A percentile compares a stretch with the other conserved stretches of the same genome.
Conservation (phyloP, 1,284 basidiomycete genomes). For the Ceratobasidium theobromae region DNA sequence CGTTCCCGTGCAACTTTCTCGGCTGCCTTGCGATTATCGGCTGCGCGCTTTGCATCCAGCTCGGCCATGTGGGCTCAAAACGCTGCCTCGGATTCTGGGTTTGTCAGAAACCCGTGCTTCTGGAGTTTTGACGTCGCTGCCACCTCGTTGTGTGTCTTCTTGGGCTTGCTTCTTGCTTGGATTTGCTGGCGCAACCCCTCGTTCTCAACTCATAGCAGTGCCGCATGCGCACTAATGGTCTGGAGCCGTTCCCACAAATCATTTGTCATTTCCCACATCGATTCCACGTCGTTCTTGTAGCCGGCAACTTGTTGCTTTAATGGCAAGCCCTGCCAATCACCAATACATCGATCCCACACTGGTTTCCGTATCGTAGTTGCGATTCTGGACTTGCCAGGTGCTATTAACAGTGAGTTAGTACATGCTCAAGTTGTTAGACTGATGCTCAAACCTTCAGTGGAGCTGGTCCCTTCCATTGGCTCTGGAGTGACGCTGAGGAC, state of each 20-base stretch:
- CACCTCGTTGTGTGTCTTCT: background rate
- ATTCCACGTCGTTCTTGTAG: background rate
- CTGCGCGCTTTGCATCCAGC: background rate
- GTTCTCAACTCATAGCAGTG: background rate
- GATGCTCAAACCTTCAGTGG: background rate
- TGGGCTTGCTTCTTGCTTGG: background rate
- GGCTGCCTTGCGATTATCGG: background rate
- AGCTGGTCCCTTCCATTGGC: background rate
- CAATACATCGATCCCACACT: background rate
- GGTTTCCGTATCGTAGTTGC: background rate
- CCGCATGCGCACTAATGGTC: background rate
- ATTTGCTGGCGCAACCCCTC: background rate
- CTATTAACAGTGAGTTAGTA: background rate
- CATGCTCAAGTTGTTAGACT: background rate
- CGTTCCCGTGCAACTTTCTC: background rate
- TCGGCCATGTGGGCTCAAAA: background rate
- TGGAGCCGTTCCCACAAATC: background rate
- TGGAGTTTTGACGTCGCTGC: background rate
- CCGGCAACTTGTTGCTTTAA: slow-evolving; percentile 6
- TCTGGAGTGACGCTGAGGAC: no score
- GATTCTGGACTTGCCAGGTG: background rate
- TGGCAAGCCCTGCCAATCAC: background rate
- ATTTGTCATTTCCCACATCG: background rate
- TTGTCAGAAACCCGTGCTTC: slow-evolving; percentile 7
- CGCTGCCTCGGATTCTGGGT: background rate